phyloP scores from a whole-genome alignment of 805 yeast species.

The Candida pseudofarinosa region DNA sequence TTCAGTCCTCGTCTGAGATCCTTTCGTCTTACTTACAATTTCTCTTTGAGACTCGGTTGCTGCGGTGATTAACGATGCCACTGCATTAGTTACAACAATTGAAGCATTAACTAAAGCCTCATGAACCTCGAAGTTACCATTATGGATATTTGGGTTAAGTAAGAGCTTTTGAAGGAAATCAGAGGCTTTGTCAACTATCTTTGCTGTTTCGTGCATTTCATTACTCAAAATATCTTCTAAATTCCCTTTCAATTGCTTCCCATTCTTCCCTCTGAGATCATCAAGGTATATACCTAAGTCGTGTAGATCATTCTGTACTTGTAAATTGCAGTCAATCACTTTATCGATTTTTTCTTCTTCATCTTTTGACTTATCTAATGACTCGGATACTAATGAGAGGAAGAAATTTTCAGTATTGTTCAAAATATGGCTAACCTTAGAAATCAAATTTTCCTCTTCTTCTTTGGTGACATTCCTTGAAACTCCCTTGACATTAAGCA shows the following conservation, averaged over 20 bases:
- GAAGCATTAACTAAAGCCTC: constrained; percentile 77
- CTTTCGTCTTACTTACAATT: constrained; percentile 68
- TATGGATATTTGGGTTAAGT: constrained; percentile 48
- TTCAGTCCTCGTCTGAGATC: constrained; percentile 61
- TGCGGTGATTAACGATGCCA: constrained; percentile 64
- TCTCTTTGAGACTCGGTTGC: constrained; percentile 81
- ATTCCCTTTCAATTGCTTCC: constrained; percentile 42
- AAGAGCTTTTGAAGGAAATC: constrained; percentile 52
- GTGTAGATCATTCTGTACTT: constrained; percentile 69
- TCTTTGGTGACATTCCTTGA: constrained; percentile 49
- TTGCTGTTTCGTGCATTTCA: constrained; percentile 71
- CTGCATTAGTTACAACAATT: constrained; percentile 73
- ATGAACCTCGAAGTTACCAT: constrained; percentile 63
- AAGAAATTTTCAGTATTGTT: constrained; percentile 60
- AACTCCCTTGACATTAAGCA: constrained; percentile 69
- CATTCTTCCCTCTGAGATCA: constrained; percentile 36
- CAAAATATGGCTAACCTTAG: constrained; percentile 53
- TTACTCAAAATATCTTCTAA: constrained; percentile 66
- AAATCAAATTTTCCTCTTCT: constrained; percentile 49
- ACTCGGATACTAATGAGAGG: constrained; percentile 51
- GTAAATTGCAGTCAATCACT: constrained; percentile 71
- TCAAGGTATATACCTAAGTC: constrained; percentile 54
- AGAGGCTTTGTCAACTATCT: constrained; percentile 64
- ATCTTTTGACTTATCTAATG: constrained; percentile 45
- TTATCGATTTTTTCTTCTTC: constrained; percentile 68